These are phyloP conservation scores for Aegilops bicornis DNA, from an alignment of 176 grass and related monocot species.

Conservation along the genomic window DNA sequence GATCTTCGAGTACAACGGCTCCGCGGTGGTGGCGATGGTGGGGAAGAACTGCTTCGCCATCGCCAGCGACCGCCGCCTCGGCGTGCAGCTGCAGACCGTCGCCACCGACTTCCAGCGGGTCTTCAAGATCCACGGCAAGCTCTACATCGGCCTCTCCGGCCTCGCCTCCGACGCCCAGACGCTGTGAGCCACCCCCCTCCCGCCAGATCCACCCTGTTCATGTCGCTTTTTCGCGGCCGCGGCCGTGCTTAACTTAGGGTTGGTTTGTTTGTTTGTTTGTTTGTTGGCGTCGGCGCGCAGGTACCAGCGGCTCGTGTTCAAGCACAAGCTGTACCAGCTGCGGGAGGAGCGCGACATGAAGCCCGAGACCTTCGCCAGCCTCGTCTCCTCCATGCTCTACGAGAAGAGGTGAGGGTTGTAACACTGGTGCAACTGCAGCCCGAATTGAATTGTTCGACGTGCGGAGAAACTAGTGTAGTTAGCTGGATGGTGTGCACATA, in stretches of 20 bases:
- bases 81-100: slow-evolving; percentile 91
- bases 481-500: too few species aligned
- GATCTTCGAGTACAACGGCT: slow-evolving; percentile 99
- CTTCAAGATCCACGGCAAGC: slow-evolving; percentile 91
- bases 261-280: too few species aligned
- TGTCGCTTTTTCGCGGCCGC: too few species aligned
- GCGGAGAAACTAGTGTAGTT: background rate
- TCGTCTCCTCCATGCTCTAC: slow-evolving; percentile 88
- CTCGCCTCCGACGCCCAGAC: slow-evolving; percentile 90
- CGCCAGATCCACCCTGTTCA: too few species aligned
- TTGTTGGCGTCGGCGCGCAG: slow-evolving; percentile 29
- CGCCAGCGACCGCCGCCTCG: slow-evolving; percentile 84
- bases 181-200: too few species aligned
- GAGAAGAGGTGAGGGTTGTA: slow-evolving; percentile 73
- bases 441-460: too few species aligned
- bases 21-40: slow-evolving; percentile 95
- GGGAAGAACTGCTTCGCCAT: slow-evolving; percentile 99
- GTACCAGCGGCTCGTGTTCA: slow-evolving; percentile 83
- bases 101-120: slow-evolving; percentile 94
- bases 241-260: too few species aligned
- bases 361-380: slow-evolving; percentile 93
- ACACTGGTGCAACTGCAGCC: too few species aligned
- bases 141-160: slow-evolving; percentile 92
- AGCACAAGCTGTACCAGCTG: slow-evolving; percentile 97
- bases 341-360: slow-evolving; percentile 99